Evolutionary conservation across 345 rosid species (phyloP), one percentile per base, ranked within the genome.

Genomic region (Camelina laxa): DNA sequence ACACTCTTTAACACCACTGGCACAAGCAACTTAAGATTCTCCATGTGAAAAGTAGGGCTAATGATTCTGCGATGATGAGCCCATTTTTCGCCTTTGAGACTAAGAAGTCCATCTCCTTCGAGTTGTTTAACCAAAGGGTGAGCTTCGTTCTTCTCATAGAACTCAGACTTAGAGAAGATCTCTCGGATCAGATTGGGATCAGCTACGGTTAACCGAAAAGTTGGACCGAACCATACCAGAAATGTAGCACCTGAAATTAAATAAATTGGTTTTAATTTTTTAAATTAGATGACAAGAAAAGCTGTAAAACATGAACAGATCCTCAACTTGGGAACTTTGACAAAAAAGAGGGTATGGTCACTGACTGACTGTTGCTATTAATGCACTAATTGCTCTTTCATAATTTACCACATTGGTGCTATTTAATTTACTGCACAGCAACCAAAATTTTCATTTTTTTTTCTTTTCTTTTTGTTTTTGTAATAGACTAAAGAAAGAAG

Each of bases 141-240:
- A 6, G 85, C 75, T 56, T 83, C 88, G 5, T 85, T 85, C 70
- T 87, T 89, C 82, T 80, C 88, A 12, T 84, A 92, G 13, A 85
- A 81, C 19, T 85, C 96, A 3, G 88, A 89, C 71, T 87, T 91
- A 49, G 88, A 87, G 79, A 89, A 81, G 17, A 91, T 83, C 79
- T 88, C 88, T 49, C 95, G 56, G 20, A 88, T 84, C 44, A 88
- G 84, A 68, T 89, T 96, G 9, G 96, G 97, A 48, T 91, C 97
- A 0, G 97, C 79, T 12, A 93, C 89, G 0, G 87, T 77, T 20
- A 93, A 79, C 33, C 92, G 86, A 45, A 87, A 91, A n/a, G 87
- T 86, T 45, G 94, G 90, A 14, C 93, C 94, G n/a, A 85, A 75
- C 98, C 98, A 93, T 7, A 85, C 90, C 13, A 92, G 75, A 77